Evolutionary conservation across 352 stramenopile genomes (phyloP), one percentile per base, ranked within the genome.

Genomic region (Plasmopara halstedii): DNA sequence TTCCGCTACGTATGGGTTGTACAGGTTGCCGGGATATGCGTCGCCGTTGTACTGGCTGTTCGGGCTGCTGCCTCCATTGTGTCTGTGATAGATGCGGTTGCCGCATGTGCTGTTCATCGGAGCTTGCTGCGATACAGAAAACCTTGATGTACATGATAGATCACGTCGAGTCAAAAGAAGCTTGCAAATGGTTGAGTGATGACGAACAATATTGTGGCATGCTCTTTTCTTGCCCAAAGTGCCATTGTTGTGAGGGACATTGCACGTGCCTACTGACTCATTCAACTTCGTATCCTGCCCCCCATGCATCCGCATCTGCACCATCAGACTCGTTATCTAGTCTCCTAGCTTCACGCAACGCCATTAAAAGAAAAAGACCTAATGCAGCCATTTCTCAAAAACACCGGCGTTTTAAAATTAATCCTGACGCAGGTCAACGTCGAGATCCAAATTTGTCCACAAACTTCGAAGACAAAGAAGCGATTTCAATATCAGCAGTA

Each of bases 71-170:
- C 36, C 50, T 83, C 17, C 78, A 89, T 53, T 89, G 78, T 15
- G 64, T 78, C 13, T 89, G 78, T 52, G 55, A 84, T 26, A 69
- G 63, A 23, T 89, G 78, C 42, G 67, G 68, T 9, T 89, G 78
- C 27, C 68, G 74, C n/a, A 78, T 86, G 68, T 89, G 78, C 59
- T 77, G 72, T 36, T 82, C 72, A 4, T 79, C 70, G 21, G 66
- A 67, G 4, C 57, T 66, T 22, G 47, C 65, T 0, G 70, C 62
- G 0, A 74, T 87, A 11, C 74, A 85, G 43, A 85, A 85, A 50
- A 71, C 70, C 2, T 54, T 89, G 42, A 43, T 39, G 4, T 48
- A 81, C 20, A 62, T 89, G 29, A 48, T 89, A 40, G 57, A 73
- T 23, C 50, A 62, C 4, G 72, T 89, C 18, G 77, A 89, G 34